phyloP scores from a whole-genome alignment of 768 basidiomycete genomes.

The Imleria badia region DNA sequence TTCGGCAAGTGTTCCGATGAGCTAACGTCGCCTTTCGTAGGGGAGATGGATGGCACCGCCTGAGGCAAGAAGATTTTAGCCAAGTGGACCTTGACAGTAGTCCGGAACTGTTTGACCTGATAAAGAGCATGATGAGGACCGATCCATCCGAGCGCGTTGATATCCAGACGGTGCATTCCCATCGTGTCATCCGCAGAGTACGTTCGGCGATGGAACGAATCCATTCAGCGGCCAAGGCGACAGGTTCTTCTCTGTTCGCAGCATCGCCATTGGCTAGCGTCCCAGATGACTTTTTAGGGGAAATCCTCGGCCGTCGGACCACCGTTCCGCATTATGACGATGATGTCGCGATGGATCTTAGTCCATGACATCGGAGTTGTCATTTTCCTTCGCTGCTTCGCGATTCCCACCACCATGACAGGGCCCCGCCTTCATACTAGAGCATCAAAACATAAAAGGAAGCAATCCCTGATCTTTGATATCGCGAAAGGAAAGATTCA shows the following conservation, averaged over 20 bases:
- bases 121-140: conserved; percentile 76
- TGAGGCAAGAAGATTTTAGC: conserved; percentile 88
- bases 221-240: conserved; percentile 37
- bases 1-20: conserved; percentile 6
- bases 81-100: conserved; percentile 74
- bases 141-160: conserved; percentile 60
- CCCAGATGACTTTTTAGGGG: conserved; percentile 59
- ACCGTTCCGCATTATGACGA: conserved; percentile 13
- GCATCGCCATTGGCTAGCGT: conserved; percentile 67
- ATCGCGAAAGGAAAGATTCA: conserved; percentile 11
- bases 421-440: conserved; percentile 1
- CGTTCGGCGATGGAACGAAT: conserved; percentile 61
- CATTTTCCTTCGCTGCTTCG: neutral
- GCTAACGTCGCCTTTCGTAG: conserved; percentile 41
- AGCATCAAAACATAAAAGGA: conserved; percentile 6
- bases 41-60: conserved; percentile 91
- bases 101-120: conserved; percentile 62
- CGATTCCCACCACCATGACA: conserved; percentile 7
- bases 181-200: conserved; percentile 65
- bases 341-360: conserved; percentile 40
- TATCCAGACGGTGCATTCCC: conserved; percentile 54
- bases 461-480: conserved; percentile 18
- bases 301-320: conserved; percentile 46
- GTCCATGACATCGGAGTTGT: conserved; percentile 27
- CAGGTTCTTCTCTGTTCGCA: conserved; percentile 43